Base-by-base conservation (phyloP, 2,329 filamentous ascomycete species). In the Aspergillus sp. region DNA sequence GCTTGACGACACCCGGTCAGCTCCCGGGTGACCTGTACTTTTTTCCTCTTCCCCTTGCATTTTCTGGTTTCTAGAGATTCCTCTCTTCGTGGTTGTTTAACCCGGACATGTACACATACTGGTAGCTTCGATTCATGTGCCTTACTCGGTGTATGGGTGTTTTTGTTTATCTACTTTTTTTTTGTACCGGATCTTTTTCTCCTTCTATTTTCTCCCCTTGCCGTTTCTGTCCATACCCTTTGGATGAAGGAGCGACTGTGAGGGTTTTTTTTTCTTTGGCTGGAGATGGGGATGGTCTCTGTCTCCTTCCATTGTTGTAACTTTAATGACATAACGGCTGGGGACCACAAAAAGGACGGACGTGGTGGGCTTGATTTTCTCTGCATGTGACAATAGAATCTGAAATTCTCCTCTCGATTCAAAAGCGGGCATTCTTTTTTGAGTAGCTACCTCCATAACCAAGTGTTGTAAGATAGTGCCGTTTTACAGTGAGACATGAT, bases 391-490 rank as follows among this genome's bases (percentile, higher is more conserved):
- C 62, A 63, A 71, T 70, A 70, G 65, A 69, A 65, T 63, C 64
- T 61, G 67, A 69, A 66, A 69, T 70, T 72, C 70, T 72, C 70
- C 70, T 68, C 70, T 72, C 69, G 60, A 59, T 66, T 60, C 22
- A 60, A 56, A 56, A 22, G 5, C 4, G 22, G 22, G n/a, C n/a
- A n/a, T 22, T 22, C 22, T 22, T 22, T 22, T 4, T 22, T 22
- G 22, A 22, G 22, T 22, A 22, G 3, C 22, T 22, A 22, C 22
- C 22, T 22, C 22, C 22, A 22, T 22, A 6, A 22, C 4, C 5
- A 6, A 22, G 22, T 22, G 22, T 22, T 22, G 22, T 22, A 4
- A 22, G 7, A 22, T 22, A 50, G 53, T 47, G 33, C 24, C 20
- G 54, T 53, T 22, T 48, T 47, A 35, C 32, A 19, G 20, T 30